Percentiles rank a stretch among this genome's conserved stretches.
Evolutionary conservation across 73 alveolate genomes (phyloP).

Genomic region (Paramecium biaurelia): DNA sequence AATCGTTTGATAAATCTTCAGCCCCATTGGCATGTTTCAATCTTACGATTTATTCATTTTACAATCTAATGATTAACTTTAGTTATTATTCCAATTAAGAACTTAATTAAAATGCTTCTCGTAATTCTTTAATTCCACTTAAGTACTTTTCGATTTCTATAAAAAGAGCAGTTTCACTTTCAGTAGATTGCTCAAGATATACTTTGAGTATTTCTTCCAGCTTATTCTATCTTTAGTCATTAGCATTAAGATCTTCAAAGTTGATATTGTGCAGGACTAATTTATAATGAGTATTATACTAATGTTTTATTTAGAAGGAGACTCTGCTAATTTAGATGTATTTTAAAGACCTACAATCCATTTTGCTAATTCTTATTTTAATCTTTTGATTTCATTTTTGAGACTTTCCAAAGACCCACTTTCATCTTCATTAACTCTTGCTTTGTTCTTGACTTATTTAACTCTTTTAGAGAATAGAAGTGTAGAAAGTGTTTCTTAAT

Average conservation of each 20-base stretch:
- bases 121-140: constrained; percentile 42
- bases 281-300: neutral
- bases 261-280: neutral
- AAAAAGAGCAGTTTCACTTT: constrained; percentile 54
- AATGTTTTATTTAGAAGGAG: neutral
- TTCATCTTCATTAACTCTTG: constrained; percentile 66
- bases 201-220: constrained; percentile 50
- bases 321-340: neutral
- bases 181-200: constrained; percentile 60
- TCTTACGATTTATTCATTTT: constrained; percentile 49
- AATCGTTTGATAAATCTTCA: neutral
- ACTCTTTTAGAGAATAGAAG: constrained; percentile 72
- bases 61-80: constrained; percentile 28
- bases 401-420: constrained; percentile 61
- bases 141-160: constrained; percentile 42
- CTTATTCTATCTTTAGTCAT: constrained; percentile 38
- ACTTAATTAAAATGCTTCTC: constrained; percentile 33
- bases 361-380: constrained; percentile 53
- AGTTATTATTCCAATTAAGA: constrained; percentile 23
- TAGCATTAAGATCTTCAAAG: constrained; percentile 31
- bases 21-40: constrained; percentile 18
- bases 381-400: constrained; percentile 60
- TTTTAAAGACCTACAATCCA: constrained; percentile 6
- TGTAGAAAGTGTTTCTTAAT: constrained; percentile 75
- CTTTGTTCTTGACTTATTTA: constrained; percentile 70